Base-by-base conservation (phyloP, 768 basidiomycete genomes). In the Lactarius quietus region DNA sequence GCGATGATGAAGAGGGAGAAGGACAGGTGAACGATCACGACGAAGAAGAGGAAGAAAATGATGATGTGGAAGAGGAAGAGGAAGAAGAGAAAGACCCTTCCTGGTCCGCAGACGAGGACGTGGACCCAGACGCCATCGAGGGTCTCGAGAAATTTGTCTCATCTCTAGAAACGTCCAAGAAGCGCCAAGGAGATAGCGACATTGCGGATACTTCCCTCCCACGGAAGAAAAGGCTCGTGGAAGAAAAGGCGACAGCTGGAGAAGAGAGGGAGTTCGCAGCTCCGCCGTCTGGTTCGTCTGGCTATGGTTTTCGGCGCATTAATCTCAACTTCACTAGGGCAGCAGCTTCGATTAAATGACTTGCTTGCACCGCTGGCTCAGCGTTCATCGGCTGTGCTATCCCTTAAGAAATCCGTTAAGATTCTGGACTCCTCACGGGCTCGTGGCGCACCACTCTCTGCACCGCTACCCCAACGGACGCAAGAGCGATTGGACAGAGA, bases 401-500 rank as follows among this genome's bases (percentile, higher is more conserved):
- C 86, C 2, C 82, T 94, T 35, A 86, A 88, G 73, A 87, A 86
- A 70, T 83, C 87, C 1, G 84, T 86, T 1, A 92, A 89, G 73
- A 76, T 82, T 17, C 80, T 93, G 18, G 79, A 80, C 3, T 75
- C 81, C 0, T 77, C 83, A 0, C 79, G 80, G 39, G 88, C 88
- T 71, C 80, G 77, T 28, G 81, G 83, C 66, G 80, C 89, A 0
- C 68, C 59, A 6, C 80, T 96, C 7, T 78, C 92, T 5, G 93
- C 92, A 0, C 96, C 96, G 0, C 79, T 99, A 0, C 93, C 93
- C 10, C 87, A 88, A 26, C 84, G 94, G 36, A 84, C 88, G 0
- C 92, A 97, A 74, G 95, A 97, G 66, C 88, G 91, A 52, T 78
- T 98, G 1, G 93, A 97, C 70, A 87, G 96, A 57, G 88, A 94